Percentiles rank a stretch among this genome's conserved stretches.
Conservation (phyloP, 192 early-diverging fungal species). For the Entomortierella chlamydospora region DNA sequence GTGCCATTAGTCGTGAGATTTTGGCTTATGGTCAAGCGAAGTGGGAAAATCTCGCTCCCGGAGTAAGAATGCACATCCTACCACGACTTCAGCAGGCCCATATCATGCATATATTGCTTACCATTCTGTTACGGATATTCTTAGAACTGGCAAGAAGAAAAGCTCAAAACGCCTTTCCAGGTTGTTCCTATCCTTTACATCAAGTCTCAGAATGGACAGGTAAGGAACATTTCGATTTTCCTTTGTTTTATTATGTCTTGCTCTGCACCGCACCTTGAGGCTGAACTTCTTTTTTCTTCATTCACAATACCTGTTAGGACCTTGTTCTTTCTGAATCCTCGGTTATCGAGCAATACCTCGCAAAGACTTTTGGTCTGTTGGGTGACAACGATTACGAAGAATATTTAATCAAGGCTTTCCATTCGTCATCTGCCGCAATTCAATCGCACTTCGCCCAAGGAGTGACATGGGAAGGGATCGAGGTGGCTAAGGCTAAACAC, state of each 20-base stretch:
- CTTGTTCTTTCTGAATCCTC: constrained; percentile 8
- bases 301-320: not conserved
- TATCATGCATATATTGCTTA: not conserved
- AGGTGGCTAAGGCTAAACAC: not conserved
- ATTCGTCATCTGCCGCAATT: constrained; percentile 1
- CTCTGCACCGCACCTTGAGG: too few species aligned
- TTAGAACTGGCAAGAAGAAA: constrained; percentile 21
- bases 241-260: not conserved
- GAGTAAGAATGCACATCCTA: constrained; percentile 5
- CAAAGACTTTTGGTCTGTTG: constrained; percentile 25
- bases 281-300: not conserved
- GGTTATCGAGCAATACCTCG: constrained; percentile 25
- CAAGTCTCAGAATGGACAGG: constrained; percentile 16
- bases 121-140: not conserved
- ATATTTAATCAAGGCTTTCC: constrained; percentile 14
- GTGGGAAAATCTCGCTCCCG: constrained; percentile 6
- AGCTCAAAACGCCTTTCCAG: constrained; percentile 13
- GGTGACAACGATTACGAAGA: constrained; percentile 43
- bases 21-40: constrained; percentile 9
- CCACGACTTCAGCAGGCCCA: too few species aligned
- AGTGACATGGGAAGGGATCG: constrained; percentile 15
- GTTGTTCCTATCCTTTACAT: constrained; percentile 17
- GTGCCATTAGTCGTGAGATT: constrained; percentile 14
- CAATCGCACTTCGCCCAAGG: not conserved
- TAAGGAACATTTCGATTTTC: constrained; percentile 1